Percentiles rank a stretch among this genome's conserved stretches.
Conservation (phyloP, 2,329 filamentous ascomycete species). For the Sordariomycetes sp. region DNA sequence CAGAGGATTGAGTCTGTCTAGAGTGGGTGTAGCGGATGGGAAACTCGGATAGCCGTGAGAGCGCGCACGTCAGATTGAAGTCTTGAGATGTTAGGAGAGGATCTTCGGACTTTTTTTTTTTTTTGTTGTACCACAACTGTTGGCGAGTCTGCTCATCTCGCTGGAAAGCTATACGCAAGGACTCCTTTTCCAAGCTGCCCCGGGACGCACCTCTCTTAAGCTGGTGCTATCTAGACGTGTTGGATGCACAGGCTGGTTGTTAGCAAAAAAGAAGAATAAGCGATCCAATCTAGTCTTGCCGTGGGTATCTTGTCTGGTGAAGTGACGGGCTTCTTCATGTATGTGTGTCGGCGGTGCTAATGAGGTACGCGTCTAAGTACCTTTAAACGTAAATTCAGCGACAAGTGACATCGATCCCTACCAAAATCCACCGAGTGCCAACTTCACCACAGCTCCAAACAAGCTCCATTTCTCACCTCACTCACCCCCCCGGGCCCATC, state of each 20-base stretch:
- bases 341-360: neutral
- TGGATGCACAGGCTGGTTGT: too few species aligned
- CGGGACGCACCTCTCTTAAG: too few species aligned
- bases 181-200: neutral
- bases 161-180: neutral
- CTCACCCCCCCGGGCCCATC: neutral
- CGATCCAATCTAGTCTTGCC: too few species aligned
- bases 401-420: neutral
- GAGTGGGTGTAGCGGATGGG: neutral
- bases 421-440: neutral
- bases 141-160: neutral
- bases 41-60: neutral
- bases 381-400: neutral
- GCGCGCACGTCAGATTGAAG: neutral
- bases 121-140: neutral
- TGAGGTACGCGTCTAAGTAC: neutral
- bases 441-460: neutral
- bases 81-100: neutral
- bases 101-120: neutral
- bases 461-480: neutral
- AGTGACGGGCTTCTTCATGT: neutral
- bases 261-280: too few species aligned
- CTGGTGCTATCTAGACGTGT: too few species aligned
- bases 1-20: constrained; percentile 44
- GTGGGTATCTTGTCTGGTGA: neutral